phyloP scores from a whole-genome alignment of 1,139 yeast species.

The Yamadazyma trypodendri region DNA sequence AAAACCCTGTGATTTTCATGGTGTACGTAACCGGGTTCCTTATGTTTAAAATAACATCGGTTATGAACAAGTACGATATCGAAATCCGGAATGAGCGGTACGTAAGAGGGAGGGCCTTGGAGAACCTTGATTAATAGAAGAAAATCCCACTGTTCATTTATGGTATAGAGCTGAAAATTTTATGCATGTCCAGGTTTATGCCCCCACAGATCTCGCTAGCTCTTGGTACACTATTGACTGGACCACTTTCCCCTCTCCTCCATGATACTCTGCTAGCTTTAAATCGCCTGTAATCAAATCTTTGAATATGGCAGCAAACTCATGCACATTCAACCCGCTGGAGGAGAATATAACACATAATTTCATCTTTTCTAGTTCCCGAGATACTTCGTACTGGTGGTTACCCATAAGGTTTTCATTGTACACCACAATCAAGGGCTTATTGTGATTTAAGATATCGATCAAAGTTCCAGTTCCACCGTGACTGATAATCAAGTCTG shows the following conservation, averaged over 20 bases:
- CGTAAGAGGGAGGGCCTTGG: slow-evolving; percentile 60
- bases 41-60: background rate
- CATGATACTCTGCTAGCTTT: background rate
- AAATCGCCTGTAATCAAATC: background rate
- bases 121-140: slow-evolving; percentile 48
- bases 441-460: slow-evolving; percentile 61
- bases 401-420: slow-evolving; percentile 76
- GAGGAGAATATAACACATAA: slow-evolving; percentile 11
- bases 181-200: too few relatives aligned
- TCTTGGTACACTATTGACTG: slow-evolving; percentile 4
- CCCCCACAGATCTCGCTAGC: background rate
- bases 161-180: too few relatives aligned
- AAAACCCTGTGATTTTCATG: background rate
- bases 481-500: slow-evolving; percentile 74
- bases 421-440: slow-evolving; percentile 60
- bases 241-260: background rate
- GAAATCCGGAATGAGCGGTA: slow-evolving; percentile 61
- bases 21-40: slow-evolving; percentile 7
- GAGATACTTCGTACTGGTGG: slow-evolving; percentile 81
- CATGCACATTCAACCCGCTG: background rate
- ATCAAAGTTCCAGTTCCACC: slow-evolving; percentile 94
- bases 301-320: background rate
- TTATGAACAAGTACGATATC: slow-evolving; percentile 26
- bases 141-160: too few relatives aligned
- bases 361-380: slow-evolving; percentile 12